These are phyloP conservation scores for Helenozyma rhizophorensis DNA, from an alignment of 805 yeast species.

Conservation along the genomic window DNA sequence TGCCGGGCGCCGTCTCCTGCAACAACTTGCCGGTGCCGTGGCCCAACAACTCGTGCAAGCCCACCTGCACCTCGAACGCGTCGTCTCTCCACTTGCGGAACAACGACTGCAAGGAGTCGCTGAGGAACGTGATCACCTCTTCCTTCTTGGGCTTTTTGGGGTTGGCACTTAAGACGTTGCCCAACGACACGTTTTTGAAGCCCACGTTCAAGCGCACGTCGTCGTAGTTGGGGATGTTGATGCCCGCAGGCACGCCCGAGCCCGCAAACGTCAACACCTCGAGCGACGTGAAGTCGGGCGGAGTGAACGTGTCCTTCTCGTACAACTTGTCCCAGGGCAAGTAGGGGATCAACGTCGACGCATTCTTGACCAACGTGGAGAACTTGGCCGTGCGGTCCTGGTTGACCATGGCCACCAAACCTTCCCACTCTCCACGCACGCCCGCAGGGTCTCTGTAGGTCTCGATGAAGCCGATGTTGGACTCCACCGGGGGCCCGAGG, in stretches of 20 bases:
- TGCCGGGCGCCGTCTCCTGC: constrained; percentile 49
- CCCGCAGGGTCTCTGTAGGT: constrained; percentile 92
- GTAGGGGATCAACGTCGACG: constrained; percentile 56
- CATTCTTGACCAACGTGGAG: constrained; percentile 61
- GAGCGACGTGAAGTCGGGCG: constrained; percentile 89
- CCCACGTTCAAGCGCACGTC: constrained; percentile 81
- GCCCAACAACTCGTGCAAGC: constrained; percentile 86
- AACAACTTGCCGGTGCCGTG: constrained; percentile 88
- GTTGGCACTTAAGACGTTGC: constrained; percentile 73
- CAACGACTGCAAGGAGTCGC: constrained; percentile 46
- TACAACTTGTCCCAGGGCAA: constrained; percentile 76
- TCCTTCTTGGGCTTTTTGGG: constrained; percentile 61
- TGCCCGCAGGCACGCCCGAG: constrained; percentile 89
- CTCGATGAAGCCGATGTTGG: constrained; percentile 87
- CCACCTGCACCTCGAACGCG: constrained; percentile 90
- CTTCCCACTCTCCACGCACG: constrained; percentile 92
- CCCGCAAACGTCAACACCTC: constrained; percentile 90
- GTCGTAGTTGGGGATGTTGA: constrained; percentile 89
- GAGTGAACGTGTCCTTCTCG: constrained; percentile 82
- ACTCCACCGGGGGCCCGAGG: constrained; percentile 62
- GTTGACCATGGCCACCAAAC: constrained; percentile 85
- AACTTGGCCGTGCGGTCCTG: constrained; percentile 82
- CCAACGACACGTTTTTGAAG: constrained; percentile 84
- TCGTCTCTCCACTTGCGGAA: constrained; percentile 72
- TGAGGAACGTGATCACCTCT: constrained; percentile 64